Evolutionary conservation across 441 rosid genomes (phyloP).

Genomic region (Syzygium malaccense): DNA sequence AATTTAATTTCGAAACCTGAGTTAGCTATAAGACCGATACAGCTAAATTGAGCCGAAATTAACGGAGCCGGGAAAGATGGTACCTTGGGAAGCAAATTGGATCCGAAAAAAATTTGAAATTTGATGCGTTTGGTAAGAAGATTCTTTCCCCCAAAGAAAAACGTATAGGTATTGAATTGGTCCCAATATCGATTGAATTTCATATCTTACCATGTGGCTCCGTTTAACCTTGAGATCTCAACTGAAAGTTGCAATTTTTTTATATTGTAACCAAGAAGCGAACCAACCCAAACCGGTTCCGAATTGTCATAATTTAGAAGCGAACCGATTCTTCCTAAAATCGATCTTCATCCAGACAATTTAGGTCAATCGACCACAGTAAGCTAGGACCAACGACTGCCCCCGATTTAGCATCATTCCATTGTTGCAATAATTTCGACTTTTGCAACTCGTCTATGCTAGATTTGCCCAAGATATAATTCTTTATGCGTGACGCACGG

Average conservation of each 20-base stretch:
- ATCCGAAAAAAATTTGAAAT: neutral
- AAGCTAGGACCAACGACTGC: neutral
- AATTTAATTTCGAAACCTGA: neutral
- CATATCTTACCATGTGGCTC: neutral
- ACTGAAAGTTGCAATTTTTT: neutral
- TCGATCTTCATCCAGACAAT: neutral
- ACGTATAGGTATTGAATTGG: neutral
- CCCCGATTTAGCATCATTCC: neutral
- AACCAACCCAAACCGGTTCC: neutral
- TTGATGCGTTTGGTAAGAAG: accelerated
- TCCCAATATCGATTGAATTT: too few species aligned
- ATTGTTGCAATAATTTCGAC: neutral
- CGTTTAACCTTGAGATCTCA: neutral
- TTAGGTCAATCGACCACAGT: neutral
- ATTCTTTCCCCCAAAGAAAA: neutral
- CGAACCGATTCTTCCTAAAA: neutral
- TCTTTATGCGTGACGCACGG: accelerated
- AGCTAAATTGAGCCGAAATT: neutral
- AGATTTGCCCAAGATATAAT: neutral
- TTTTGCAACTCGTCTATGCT: neutral
- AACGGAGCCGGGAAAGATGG: neutral
- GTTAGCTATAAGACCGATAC: neutral
- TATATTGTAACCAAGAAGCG: neutral
- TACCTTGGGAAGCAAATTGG: neutral
- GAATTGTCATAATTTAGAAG: neutral